phyloP scores from a whole-genome alignment of 208 protist species.

The Trypanosomatidae sp. region DNA sequence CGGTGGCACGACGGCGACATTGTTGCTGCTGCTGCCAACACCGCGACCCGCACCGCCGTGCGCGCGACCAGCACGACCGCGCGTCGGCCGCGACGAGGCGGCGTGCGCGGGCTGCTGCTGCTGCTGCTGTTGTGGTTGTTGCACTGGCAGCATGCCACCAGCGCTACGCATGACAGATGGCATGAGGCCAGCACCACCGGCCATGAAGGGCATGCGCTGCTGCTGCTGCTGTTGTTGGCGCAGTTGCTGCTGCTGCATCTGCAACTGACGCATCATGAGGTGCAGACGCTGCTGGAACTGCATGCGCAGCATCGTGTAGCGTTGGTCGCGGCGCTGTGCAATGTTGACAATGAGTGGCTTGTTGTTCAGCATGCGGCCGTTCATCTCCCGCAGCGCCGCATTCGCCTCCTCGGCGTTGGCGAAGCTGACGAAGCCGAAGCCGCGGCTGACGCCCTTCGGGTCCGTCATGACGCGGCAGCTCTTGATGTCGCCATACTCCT shows the following conservation, averaged over 20 bases:
- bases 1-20: too few species aligned
- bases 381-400: slow-evolving; percentile 96
- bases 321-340: slow-evolving; percentile 94
- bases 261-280: slow-evolving; percentile 74
- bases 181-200: too few species aligned
- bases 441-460: slow-evolving; percentile 88
- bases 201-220: too few species aligned
- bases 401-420: slow-evolving; percentile 95
- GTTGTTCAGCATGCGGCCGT: slow-evolving; percentile 91
- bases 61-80: too few species aligned
- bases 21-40: too few species aligned
- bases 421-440: slow-evolving; percentile 99
- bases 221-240: slow-evolving; percentile 6
- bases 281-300: slow-evolving; percentile 90
- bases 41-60: too few species aligned
- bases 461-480: slow-evolving; percentile 95
- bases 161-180: too few species aligned
- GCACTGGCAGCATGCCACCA: too few species aligned
- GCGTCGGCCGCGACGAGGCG: too few species aligned
- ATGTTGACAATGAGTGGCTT: slow-evolving; percentile 98
- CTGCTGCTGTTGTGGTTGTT: too few species aligned
- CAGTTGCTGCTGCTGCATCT: slow-evolving; percentile 23
- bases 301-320: slow-evolving; percentile 91
- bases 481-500: slow-evolving; percentile 96
- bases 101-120: too few species aligned